These are phyloP conservation scores for Ambrosiella beaveri DNA, from an alignment of 2,329 filamentous ascomycete genomes.

Conservation along the genomic window DNA sequence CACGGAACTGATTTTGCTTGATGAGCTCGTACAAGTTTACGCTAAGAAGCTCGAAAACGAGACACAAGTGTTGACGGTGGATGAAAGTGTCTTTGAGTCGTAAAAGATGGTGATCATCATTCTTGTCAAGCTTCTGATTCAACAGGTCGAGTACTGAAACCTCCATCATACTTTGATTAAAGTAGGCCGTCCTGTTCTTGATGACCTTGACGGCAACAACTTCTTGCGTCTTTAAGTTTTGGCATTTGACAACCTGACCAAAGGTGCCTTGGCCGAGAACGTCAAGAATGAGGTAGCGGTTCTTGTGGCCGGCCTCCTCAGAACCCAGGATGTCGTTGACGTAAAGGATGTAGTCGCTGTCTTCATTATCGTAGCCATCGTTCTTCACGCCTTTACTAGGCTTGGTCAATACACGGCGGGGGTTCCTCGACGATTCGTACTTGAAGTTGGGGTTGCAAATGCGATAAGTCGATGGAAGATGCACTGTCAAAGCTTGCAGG, in stretches of 20 bases:
- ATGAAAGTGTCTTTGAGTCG: slow-evolving; percentile 97
- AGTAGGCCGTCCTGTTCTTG: slow-evolving; percentile 97
- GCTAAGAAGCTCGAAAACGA: slow-evolving; percentile 90
- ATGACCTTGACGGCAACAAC: slow-evolving; percentile 98
- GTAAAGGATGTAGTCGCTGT: slow-evolving; percentile 97
- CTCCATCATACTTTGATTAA: slow-evolving; percentile 99
- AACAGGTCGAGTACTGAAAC: slow-evolving; percentile 92
- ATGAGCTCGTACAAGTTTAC: slow-evolving; percentile 98
- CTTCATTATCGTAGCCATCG: slow-evolving; percentile 96
- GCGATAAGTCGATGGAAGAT: slow-evolving; percentile 86
- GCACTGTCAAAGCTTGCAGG: slow-evolving; percentile 82
- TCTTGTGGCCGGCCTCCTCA: slow-evolving; percentile 96
- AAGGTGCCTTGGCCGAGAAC: slow-evolving; percentile 95
- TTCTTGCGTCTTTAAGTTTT: slow-evolving; percentile 95
- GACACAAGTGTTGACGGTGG: slow-evolving; percentile 85
- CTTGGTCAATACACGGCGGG: slow-evolving; percentile 86
- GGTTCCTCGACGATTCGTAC: slow-evolving; percentile 95
- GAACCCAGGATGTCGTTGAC: slow-evolving; percentile 97
- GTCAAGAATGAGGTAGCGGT: slow-evolving; percentile 91
- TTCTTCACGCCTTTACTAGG: slow-evolving; percentile 98
- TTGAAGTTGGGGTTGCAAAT: slow-evolving; percentile 98
- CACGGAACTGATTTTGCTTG: slow-evolving; percentile 98
- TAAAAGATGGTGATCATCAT: slow-evolving; percentile 91
- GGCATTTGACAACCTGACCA: slow-evolving; percentile 96
- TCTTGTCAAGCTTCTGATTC: slow-evolving; percentile 97